Conservation (phyloP, 148 eudicot species). For the Nepenthes mirabilis region DNA sequence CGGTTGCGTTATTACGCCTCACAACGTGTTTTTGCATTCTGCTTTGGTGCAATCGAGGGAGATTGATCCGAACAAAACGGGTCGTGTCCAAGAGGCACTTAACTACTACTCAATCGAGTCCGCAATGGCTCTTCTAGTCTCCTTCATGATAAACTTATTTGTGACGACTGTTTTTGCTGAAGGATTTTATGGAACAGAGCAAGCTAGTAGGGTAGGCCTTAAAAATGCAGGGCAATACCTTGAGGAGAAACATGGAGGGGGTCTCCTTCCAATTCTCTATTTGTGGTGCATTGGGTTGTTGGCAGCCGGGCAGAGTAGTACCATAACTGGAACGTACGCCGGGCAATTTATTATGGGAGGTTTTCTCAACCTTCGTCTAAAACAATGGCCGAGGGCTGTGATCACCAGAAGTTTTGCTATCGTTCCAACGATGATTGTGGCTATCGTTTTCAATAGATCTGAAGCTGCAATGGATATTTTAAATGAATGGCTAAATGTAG, state of each 20-base stretch:
- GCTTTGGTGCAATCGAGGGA: constrained; percentile 83
- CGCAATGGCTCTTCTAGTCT: constrained; percentile 50
- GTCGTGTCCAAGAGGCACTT: constrained; percentile 61
- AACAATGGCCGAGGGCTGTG: constrained; percentile 70
- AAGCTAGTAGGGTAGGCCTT: constrained; percentile 55
- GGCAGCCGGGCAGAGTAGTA: constrained; percentile 94
- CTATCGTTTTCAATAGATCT: constrained; percentile 44
- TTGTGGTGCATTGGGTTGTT: constrained; percentile 89
- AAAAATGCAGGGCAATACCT: constrained; percentile 83
- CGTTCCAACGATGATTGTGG: constrained; percentile 67
- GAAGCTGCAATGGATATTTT: constrained; percentile 61
- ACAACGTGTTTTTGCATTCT: constrained; percentile 83
- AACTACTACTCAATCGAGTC: constrained; percentile 76
- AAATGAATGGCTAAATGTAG: constrained; percentile 86
- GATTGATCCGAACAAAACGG: constrained; percentile 32
- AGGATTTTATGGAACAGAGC: constrained; percentile 61
- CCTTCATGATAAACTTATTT: constrained; percentile 65
- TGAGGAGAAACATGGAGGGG: constrained; percentile 79
- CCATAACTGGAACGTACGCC: constrained; percentile 88
- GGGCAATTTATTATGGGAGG: constrained; percentile 97
- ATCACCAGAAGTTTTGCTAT: constrained; percentile 84
- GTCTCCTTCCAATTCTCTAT: constrained; percentile 61
- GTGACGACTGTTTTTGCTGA: constrained; percentile 82
- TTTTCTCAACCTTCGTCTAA: constrained; percentile 47
- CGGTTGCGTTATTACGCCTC: constrained; percentile 89